Base-by-base conservation (phyloP, 2,329 filamentous ascomycete species). In the Didymella arachidicola region DNA sequence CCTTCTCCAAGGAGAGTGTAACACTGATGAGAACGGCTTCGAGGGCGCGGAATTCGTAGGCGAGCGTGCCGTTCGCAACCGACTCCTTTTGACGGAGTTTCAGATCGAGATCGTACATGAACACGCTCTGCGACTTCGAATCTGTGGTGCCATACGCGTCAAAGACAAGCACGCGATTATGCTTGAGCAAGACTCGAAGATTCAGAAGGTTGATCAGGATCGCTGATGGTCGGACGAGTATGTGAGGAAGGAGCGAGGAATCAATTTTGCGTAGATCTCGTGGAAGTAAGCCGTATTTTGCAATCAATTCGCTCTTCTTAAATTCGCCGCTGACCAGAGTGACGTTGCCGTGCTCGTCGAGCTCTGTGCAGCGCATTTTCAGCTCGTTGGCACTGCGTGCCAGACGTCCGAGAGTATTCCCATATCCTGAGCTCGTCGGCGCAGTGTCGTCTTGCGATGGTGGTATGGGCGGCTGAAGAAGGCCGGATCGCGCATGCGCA, bases 251-350 rank as follows among this genome's bases (percentile, higher is more conserved):
- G 60, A 96, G 91, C 58, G 92, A 97, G 14, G 93, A 97, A 77
- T 99, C 95, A 72, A 99, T 97, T 79, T 99, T 99, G 70, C 95
- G 91, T 56, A 99, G 83, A 81, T 99, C 95, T 61, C 95, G 93
- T 55, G 95, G 94, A 47, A 97, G 85, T 26, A 98, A 85, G 41
- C 93, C 93, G 18, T 93, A 91, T 84, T 95, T 97, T 52, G 93
- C 93, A 77, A 97, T 98, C 45, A 99, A 83, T 80, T 99, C 95
- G 71, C 88, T 95, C 83, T 99, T 99, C 80, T 95, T 96, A 79
- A 97, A 98, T 77, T 98, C 95, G 59, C 93, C 92, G 73, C 96
- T 96, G 19, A 96, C 90, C 57, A 98, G 82, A 19, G 94, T 96
- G 26, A 97, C 93, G 69, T 96, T 90, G 39, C 95, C 95, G 71